Evolutionary conservation across 2,329 filamentous ascomycete species (phyloP), one percentile per base, ranked within the genome.

Genomic region (Didymella sp.): DNA sequence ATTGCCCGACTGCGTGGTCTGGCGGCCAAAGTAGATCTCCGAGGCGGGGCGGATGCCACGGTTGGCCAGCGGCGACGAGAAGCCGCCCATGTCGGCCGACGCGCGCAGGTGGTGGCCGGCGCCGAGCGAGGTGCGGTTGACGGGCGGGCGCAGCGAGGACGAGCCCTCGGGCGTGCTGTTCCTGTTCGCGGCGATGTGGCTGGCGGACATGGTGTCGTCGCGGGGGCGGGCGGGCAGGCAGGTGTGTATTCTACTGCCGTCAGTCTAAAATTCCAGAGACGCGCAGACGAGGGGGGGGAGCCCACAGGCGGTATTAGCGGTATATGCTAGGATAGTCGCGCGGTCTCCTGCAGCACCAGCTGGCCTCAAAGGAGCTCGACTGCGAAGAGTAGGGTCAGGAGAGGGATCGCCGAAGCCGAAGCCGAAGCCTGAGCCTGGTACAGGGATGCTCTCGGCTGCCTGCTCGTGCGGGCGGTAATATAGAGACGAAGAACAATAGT

Each of bases 141-240:
- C 85, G 45, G 92, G 91, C 44, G 93, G 91, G 60, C 94, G 90
- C 71, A 96, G 88, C 50, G 90, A 87, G 72, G 88, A 92, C 69
- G 88, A 89, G 51, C 90, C 91, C 81, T 98, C 95, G 52, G 95
- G 95, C 42, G 94, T 98, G 84, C 93, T 98, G 80, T 98, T 98
- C 72, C 95, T 90, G 80, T 98, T 98, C 55, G 79, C 79, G 61
- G 80, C 78, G 55, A 81, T 78, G 67, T 82, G 79, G 68, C 71
- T 77, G 59, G 75, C 73, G 61, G 79, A 81, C 79, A 81, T 81
- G 67, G 56, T 72, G 72, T 24, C 21, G 19, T 19, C 5, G 45
- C 2, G 17, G 5, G 38, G 8, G 25, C 25, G 25, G 25, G 25
- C 4, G 25, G 25, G 25, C n/a, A 17, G 33, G 33, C 33, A 17